phyloP scores from a whole-genome alignment of 805 yeast species.

The Allodekkera sacchari region DNA sequence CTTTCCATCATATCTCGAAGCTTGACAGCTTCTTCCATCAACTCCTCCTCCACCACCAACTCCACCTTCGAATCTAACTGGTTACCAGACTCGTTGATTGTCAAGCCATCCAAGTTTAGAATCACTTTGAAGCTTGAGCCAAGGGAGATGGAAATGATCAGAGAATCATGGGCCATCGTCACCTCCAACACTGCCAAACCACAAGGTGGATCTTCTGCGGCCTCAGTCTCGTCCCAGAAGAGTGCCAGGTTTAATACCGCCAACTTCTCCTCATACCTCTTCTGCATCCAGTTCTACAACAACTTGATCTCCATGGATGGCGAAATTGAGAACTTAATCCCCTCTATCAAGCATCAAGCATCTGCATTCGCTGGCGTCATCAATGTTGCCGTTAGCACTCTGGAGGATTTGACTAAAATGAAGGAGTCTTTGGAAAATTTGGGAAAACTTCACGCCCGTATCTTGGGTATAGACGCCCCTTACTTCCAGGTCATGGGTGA shows the following conservation, averaged over 20 bases:
- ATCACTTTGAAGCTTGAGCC: conserved; percentile 19
- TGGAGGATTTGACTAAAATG: conserved; percentile 49
- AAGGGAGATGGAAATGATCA: conserved; percentile 35
- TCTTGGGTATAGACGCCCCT: conserved; percentile 61
- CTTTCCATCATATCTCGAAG: conserved; percentile 15
- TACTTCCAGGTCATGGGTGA: conserved; percentile 69
- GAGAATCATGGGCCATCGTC: conserved; percentile 40
- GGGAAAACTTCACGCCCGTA: conserved; percentile 70
- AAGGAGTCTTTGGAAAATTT: conserved; percentile 53
- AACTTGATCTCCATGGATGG: conserved; percentile 58
- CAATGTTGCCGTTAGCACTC: conserved; percentile 53
- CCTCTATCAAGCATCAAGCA: conserved; percentile 73
- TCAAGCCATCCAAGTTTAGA: conserved; percentile 16
- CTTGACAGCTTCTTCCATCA: conserved; percentile 18
- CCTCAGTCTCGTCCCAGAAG: neutral
- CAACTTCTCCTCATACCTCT: conserved; percentile 47
- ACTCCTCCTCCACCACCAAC: conserved; percentile 19
- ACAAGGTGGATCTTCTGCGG: conserved; percentile 1
- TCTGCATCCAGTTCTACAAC: conserved; percentile 70
- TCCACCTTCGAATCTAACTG: conserved; percentile 24
- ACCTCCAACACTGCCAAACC: conserved; percentile 11
- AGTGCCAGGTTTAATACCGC: conserved; percentile 11
- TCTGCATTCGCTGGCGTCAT: conserved; percentile 73
- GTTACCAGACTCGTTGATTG: conserved; percentile 25
- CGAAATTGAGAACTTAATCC: conserved; percentile 54